phyloP scores from a whole-genome alignment of 805 yeast genomes.

The Candida caryicola region DNA sequence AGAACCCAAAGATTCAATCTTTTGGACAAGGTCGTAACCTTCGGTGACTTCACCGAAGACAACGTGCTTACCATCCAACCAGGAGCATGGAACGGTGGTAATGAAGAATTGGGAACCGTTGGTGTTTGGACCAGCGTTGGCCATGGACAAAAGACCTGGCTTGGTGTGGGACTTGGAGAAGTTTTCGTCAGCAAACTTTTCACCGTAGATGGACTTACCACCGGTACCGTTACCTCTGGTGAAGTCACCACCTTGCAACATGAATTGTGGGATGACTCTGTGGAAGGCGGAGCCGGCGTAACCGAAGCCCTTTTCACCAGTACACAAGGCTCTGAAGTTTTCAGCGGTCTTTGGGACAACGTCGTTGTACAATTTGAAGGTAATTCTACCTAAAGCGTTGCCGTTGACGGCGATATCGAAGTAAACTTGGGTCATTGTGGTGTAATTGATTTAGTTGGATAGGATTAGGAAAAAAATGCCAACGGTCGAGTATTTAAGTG shows the following conservation, averaged over 20 bases:
- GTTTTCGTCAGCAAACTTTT: constrained; percentile 75
- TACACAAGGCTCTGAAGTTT: constrained; percentile 91
- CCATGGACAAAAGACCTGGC: constrained; percentile 89
- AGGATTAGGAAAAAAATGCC: not conserved
- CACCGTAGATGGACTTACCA: constrained; percentile 58
- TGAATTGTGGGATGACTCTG: constrained; percentile 47
- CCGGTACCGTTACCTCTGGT: constrained; percentile 47
- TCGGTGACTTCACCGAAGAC: constrained; percentile 91
- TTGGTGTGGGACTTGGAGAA: constrained; percentile 68
- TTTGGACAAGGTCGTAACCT: constrained; percentile 82
- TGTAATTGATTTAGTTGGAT: not conserved
- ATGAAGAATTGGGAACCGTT: constrained; percentile 97
- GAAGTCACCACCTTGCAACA: constrained; percentile 51
- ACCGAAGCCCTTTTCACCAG: constrained; percentile 48
- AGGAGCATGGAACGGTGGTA: constrained; percentile 82
- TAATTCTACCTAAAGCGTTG: constrained; percentile 66
- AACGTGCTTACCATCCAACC: constrained; percentile 93
- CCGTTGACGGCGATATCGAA: constrained; percentile 83
- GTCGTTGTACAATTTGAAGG: constrained; percentile 85
- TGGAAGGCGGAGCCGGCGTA: constrained; percentile 46
- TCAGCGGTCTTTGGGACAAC: constrained; percentile 94
- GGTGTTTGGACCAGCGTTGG: constrained; percentile 97
- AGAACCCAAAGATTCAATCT: constrained; percentile 74
- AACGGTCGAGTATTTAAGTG: not conserved
- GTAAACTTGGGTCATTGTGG: constrained; percentile 64